A percentile compares a stretch with the other conserved stretches of the same genome.
Evolutionary conservation across 306 rosid species (phyloP).

Genomic region (Lathyrus oleraceus): DNA sequence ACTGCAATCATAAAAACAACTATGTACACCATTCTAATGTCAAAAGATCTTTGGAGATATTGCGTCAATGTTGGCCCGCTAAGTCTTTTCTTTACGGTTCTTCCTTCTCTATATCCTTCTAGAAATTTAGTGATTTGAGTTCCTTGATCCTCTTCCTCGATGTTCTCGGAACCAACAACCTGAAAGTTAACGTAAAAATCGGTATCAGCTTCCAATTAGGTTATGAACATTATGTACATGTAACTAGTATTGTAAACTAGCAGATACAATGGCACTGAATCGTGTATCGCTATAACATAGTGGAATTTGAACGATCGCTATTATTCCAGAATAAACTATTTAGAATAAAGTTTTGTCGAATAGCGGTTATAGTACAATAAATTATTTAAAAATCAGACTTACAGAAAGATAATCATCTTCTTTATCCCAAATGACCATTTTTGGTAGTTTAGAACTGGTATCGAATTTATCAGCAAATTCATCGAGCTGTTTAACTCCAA

Average conservation of each 20-base stretch:
- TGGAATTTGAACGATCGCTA: background rate
- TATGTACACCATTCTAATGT: conserved; percentile 66
- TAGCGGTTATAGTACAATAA: background rate
- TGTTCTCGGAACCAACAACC: conserved; percentile 80
- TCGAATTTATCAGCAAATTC: conserved; percentile 86
- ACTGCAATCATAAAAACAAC: conserved; percentile 61
- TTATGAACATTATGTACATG: background rate
- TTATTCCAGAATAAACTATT: background rate
- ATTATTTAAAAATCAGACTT: conserved; percentile 40
- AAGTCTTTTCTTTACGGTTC: conserved; percentile 51
- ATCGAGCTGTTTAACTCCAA: conserved; percentile 77
- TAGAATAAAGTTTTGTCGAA: background rate
- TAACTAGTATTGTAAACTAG: background rate
- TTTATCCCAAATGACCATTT: conserved; percentile 88
- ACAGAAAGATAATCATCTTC: conserved; percentile 69
- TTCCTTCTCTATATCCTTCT: conserved; percentile 84
- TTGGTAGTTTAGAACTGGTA: conserved; percentile 61
- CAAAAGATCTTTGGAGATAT: conserved; percentile 50
- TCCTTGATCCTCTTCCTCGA: conserved; percentile 71
- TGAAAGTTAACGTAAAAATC: conserved; percentile 28
- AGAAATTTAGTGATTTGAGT: conserved; percentile 66
- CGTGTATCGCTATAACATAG: background rate
- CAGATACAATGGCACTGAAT: background rate
- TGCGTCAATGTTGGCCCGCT: conserved; percentile 54
- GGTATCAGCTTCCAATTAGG: background rate